Conservation (phyloP, 2,329 filamentous ascomycete genomes). For the Pyricularia pennisetigena region DNA sequence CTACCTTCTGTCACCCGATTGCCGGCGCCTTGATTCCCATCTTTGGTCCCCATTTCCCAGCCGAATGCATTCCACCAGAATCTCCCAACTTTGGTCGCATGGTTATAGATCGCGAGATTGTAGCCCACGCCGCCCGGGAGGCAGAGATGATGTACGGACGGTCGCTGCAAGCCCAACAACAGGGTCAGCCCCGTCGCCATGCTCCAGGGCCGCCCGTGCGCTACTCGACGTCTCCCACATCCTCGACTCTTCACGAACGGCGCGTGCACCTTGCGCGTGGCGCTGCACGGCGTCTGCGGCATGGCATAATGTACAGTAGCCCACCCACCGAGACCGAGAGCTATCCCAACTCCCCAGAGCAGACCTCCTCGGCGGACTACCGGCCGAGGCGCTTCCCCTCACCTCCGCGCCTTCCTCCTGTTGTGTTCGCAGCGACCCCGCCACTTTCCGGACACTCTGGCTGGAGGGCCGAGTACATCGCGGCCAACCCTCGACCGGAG, state of each 20-base stretch:
- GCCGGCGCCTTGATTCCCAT: slow-evolving; percentile 80
- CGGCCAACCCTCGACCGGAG: background rate
- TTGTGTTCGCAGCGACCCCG: background rate
- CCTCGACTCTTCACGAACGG: background rate
- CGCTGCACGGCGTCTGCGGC: background rate
- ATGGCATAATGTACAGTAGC: background rate
- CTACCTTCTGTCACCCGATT: slow-evolving; percentile 82
- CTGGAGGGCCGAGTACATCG: background rate
- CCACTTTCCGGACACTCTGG: background rate
- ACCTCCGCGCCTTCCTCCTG: too few relatives aligned
- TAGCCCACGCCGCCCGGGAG: slow-evolving; percentile 35
- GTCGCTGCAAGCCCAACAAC: background rate
- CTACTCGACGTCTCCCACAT: background rate
- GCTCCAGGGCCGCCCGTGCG: background rate
- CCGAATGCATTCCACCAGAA: slow-evolving; percentile 56
- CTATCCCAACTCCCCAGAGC: background rate
- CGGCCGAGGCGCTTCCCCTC: background rate
- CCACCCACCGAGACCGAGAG: background rate
- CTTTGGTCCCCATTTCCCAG: slow-evolving; percentile 76
- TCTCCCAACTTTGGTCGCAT: slow-evolving; percentile 56
- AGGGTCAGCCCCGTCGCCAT: background rate
- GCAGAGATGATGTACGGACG: background rate
- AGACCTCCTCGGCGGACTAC: background rate
- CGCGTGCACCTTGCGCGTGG: background rate
- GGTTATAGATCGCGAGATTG: slow-evolving; percentile 50